These are phyloP conservation scores for Anisodus acutangulus DNA, from an alignment of 257 asterid genomes.

Conservation along the genomic window DNA sequence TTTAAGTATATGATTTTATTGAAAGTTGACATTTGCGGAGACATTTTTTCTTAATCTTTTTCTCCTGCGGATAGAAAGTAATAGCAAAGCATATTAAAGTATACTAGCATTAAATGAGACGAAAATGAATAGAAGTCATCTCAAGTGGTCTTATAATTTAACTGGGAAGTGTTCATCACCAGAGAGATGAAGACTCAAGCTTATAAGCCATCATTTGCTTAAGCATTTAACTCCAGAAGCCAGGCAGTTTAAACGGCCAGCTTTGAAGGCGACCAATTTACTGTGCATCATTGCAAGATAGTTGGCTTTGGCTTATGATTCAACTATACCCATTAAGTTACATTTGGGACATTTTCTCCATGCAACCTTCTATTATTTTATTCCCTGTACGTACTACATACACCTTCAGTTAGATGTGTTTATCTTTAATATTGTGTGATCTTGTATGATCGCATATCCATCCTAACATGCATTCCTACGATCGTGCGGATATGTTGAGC, in stretches of 20 bases:
- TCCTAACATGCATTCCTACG: background rate
- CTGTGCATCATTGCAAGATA: constrained; percentile 10
- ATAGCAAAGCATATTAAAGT: background rate
- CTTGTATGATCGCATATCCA: background rate
- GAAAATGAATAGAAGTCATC: background rate
- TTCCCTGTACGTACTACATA: background rate
- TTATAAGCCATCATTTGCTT: background rate
- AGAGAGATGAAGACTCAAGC: constrained; percentile 7
- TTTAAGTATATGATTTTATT: background rate
- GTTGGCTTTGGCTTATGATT: background rate
- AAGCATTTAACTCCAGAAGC: constrained; percentile 17
- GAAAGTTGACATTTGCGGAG: background rate
- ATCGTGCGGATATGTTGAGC: background rate
- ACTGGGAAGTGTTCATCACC: constrained; percentile 18
- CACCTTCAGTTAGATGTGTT: background rate
- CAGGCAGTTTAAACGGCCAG: background rate
- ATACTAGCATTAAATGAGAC: background rate
- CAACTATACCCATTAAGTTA: background rate
- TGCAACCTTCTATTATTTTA: background rate
- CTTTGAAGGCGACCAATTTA: background rate
- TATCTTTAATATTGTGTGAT: background rate
- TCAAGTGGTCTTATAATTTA: constrained; percentile 14
- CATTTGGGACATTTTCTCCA: background rate
- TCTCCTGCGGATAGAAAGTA: background rate
- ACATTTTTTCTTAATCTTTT: background rate